phyloP scores from a whole-genome alignment of 192 early-diverging fungal species.

The Diversispora epigaea region DNA sequence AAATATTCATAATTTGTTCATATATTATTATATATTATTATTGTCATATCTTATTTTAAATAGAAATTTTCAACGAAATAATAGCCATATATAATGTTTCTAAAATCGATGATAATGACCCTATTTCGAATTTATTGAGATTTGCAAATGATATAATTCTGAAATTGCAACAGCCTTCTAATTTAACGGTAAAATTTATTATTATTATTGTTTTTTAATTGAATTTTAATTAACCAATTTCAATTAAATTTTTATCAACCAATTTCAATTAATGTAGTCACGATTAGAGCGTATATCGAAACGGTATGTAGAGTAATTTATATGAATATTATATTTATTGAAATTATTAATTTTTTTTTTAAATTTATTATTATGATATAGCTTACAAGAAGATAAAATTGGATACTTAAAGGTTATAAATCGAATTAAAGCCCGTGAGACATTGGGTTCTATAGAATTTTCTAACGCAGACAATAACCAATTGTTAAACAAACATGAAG shows the following conservation, averaged over 20 bases:
- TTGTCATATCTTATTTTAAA: neutral
- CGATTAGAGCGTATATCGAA: neutral
- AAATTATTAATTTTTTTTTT: neutral
- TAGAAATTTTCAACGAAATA: neutral
- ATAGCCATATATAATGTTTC: neutral
- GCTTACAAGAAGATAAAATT: constrained; percentile 1
- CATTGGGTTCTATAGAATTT: neutral
- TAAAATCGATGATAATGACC: neutral
- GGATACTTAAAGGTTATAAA: neutral
- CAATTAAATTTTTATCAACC: neutral
- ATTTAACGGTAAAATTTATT: neutral
- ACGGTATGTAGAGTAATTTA: neutral
- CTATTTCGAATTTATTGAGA: neutral
- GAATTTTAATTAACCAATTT: neutral
- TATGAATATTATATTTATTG: neutral
- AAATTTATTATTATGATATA: neutral
- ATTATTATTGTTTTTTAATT: neutral
- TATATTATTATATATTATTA: neutral
- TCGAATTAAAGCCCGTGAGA: neutral
- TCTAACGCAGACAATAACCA: neutral
- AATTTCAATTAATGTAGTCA: neutral
- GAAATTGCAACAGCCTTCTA: neutral
- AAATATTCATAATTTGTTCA: neutral
- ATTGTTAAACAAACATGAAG: neutral
- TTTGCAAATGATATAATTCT: neutral